phyloP scores from a whole-genome alignment of 345 rosid genomes.

The Salix suchowensis region DNA sequence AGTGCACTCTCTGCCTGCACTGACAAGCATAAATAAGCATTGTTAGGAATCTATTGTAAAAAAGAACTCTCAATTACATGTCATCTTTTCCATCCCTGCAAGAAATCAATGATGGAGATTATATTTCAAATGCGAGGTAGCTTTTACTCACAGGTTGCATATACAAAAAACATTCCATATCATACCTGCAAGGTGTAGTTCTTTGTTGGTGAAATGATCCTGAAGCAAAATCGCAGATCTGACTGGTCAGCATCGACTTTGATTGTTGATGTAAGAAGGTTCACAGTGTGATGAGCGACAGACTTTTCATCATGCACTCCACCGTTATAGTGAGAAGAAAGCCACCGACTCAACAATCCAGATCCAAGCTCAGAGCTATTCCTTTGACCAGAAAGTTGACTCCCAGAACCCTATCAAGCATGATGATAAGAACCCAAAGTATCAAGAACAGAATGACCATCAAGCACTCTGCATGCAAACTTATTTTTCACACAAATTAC shows the following conservation, averaged over 20 bases:
- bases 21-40: slow-evolving; percentile 56
- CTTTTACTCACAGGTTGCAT: slow-evolving; percentile 7
- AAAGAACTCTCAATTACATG: neutral
- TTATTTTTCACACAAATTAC: slow-evolving; percentile 26
- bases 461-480: slow-evolving; percentile 1
- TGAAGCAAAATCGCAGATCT: slow-evolving; percentile 95
- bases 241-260: slow-evolving; percentile 97
- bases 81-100: neutral
- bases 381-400: slow-evolving; percentile 79
- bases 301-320: slow-evolving; percentile 98
- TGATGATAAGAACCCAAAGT: neutral
- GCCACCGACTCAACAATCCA: slow-evolving; percentile 94
- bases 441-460: neutral
- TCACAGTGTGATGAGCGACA: slow-evolving; percentile 98
- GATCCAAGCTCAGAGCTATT: slow-evolving; percentile 94
- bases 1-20: slow-evolving; percentile 98
- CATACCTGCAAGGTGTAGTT: slow-evolving; percentile 98
- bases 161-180: slow-evolving; percentile 18
- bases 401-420: slow-evolving; percentile 56
- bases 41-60: slow-evolving; percentile 25
- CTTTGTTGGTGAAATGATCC: slow-evolving; percentile 96
- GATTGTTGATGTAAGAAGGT: slow-evolving; percentile 96
- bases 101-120: neutral
- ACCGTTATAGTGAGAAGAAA: slow-evolving; percentile 88
- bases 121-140: neutral